Base-by-base conservation (phyloP, 768 basidiomycete species). In the Panaeolus papilionaceus region DNA sequence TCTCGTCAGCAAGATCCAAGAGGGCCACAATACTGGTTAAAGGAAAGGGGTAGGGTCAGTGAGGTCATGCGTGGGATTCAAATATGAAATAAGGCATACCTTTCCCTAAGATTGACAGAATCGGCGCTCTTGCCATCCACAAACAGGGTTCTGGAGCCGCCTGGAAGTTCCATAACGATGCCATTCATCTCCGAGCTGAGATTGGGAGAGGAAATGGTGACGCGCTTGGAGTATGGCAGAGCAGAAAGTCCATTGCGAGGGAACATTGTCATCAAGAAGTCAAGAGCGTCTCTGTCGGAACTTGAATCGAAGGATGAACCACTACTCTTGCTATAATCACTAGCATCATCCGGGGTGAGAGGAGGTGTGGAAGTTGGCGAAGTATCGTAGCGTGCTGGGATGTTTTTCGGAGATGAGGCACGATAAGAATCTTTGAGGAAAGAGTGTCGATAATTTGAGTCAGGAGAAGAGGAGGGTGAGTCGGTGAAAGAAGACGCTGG, bases 1-100 rank as follows among this genome's bases (percentile, higher is more conserved):
- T 89, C 78, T 96, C 95, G 77, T 94, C 93, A 64, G 95, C 94
- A 38, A 95, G 84, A 74, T 96, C 95, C 73, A 96, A 83, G 49
- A 96, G 84, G 54, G 93, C 93, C 38, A 95, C 92, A 73, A 96
- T 90, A 75, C 92, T 95, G 71, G 14, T 58, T 39, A 64, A 61
- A 26, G 38, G 68, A 51, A 67, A 65, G 14, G 39, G 14, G 14
- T 40, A 40, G n/a, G 67, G 70, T 63, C 62, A 69, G 42, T 62
- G 65, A 64, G 61, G 66, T 40, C 63, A 51, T 63, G 42, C 63
- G 39, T 62, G 44, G 58, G 64, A 67, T 26, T 51, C 39, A 61
- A 63, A 45, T 49, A 18, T 61, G 62, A 69, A 64, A 66, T 63
- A 66, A 61, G 38, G 18, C 44, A 47, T 71, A 93, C 93, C 94